Evolutionary conservation across 2,329 filamentous ascomycete species (phyloP).

Genomic region (Chrysosporium keratinophilum): DNA sequence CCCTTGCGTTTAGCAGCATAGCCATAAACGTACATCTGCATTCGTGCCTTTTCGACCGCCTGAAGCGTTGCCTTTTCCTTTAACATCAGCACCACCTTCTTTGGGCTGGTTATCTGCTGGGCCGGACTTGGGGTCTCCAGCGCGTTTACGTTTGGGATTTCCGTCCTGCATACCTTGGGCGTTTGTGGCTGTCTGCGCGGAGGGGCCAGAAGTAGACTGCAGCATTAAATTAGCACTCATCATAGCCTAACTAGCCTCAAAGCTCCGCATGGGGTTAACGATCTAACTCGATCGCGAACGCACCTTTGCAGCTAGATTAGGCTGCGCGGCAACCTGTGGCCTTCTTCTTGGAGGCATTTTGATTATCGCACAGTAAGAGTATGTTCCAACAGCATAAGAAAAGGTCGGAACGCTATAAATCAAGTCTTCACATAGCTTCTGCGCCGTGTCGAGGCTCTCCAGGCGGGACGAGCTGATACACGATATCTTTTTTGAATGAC

Average conservation of each 20-base stretch:
- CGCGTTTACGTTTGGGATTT: slow-evolving; percentile 11
- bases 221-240: neutral
- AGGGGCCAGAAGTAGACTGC: neutral
- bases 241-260: neutral
- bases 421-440: neutral
- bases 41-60: slow-evolving; percentile 6
- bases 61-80: neutral
- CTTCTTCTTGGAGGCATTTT: slow-evolving; percentile 32
- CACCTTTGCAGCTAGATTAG: slow-evolving; percentile 25
- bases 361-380: neutral
- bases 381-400: neutral
- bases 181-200: neutral
- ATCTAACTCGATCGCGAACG: slow-evolving; percentile 5
- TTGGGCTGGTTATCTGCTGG: neutral
- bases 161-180: slow-evolving; percentile 7
- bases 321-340: slow-evolving; percentile 25
- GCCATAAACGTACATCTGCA: slow-evolving; percentile 8
- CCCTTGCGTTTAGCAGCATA: neutral
- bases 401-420: neutral
- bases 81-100: neutral
- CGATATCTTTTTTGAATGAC: slow-evolving; percentile 11
- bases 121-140: neutral
- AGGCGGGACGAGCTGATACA: neutral
- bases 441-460: neutral
- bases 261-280: neutral